Base-by-base conservation (phyloP, 345 rosid genomes). In the Populus euphratica region DNA sequence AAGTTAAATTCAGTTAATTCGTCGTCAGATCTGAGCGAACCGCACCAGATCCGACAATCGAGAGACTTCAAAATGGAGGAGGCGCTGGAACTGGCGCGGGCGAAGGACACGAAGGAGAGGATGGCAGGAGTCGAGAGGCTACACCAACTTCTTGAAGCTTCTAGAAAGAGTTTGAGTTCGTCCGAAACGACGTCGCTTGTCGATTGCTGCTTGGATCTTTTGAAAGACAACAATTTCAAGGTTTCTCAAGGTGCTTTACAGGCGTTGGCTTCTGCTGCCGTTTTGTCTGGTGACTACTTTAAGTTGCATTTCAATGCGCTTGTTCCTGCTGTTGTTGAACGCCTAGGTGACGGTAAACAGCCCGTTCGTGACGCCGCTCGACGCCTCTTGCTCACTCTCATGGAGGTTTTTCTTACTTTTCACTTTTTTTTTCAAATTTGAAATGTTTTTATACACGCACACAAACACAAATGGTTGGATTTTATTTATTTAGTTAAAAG, bases 81-180 rank as follows among this genome's bases (percentile, higher is more conserved):
- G 89, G 99, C 95, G 52, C 75, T 96, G 76, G 98, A 96, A 83
- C 89, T 91, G 85, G 98, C 94, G 76, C 92, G 99, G n/a, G 92
- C 98, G 50, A 96, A 96, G 86, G 99, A 93, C 83, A 92, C 98
- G 2, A 96, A 96, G 79, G 99, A 94, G 90, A 86, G 99, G 84
- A 96, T 96, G 99, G 99, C 99, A 4, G 99, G 94, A 27, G 98
- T 96, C 59, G 99, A 96, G 86, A 86, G 97, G 20, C 90, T 96
- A 13, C 91, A 91, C 85, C 92, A 94, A 82, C 93, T 88, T 44
- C 95, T 96, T 0, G 99, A 96, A 86, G 92, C 94, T 78, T 90
- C 93, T 72, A 77, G 95, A 71, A 91, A 86, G 89, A 87, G 95
- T 76, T 86, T 96, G 72, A 86, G 85, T 72, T 80, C 91, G 13